Conservation (phyloP, 108 stramenopile species). For the Discostella stelligeroides region DNA sequence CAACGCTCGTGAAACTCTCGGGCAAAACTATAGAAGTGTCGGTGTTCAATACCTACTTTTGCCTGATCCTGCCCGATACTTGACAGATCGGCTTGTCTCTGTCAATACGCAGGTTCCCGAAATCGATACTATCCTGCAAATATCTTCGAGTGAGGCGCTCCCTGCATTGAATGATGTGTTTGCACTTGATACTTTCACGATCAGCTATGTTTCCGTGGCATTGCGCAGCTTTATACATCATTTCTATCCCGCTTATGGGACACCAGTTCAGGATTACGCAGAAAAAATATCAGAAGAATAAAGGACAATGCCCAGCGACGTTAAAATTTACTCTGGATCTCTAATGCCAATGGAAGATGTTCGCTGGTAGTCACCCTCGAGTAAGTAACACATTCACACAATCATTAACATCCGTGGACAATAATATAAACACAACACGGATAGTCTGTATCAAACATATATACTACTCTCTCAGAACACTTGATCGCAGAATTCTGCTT, state of each 20-base stretch:
- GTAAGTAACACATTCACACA: too few species aligned
- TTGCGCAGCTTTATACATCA: slow-evolving; percentile 87
- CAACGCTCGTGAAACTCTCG: slow-evolving; percentile 45
- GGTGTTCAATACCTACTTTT: slow-evolving; percentile 73
- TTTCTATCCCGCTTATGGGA: slow-evolving; percentile 83
- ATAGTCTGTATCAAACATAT: too few species aligned
- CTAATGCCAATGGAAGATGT: background rate
- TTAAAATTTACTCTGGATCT: background rate
- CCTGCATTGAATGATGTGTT: slow-evolving; percentile 68
- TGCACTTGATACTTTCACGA: slow-evolving; percentile 71
- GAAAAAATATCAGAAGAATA: slow-evolving; percentile 13
- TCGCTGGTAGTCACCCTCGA: too few species aligned
- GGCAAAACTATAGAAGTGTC: slow-evolving; percentile 59
- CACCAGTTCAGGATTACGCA: slow-evolving; percentile 54
- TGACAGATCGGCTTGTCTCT: slow-evolving; percentile 75
- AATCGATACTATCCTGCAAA: slow-evolving; percentile 54
- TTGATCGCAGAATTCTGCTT: background rate
- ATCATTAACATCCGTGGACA: too few species aligned
- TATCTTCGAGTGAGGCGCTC: slow-evolving; percentile 64
- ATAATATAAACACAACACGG: too few species aligned
- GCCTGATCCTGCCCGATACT: slow-evolving; percentile 73
- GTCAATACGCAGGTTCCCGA: slow-evolving; percentile 74
- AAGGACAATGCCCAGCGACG: background rate
- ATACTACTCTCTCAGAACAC: background rate
- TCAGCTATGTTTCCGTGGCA: slow-evolving; percentile 81